phyloP scores from a whole-genome alignment of 2,329 filamentous ascomycete genomes.

The Aspergillus eucalypticola region DNA sequence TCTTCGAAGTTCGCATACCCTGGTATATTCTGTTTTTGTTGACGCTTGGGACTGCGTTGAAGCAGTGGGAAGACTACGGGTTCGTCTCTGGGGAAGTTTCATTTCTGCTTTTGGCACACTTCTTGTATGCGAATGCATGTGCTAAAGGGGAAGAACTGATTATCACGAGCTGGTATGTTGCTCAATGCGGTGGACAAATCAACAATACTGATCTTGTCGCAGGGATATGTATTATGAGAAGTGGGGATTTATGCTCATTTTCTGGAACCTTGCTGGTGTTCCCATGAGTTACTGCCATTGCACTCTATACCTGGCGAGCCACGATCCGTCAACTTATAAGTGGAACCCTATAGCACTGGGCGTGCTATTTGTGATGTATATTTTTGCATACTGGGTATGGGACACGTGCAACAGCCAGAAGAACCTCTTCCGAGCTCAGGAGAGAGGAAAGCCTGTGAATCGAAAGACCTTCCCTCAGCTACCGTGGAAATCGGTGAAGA shows the following conservation, averaged over 20 bases:
- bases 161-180: conserved; percentile 70
- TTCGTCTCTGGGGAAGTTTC: conserved; percentile 78
- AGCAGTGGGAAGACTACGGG: conserved; percentile 79
- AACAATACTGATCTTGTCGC: not conserved
- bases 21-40: conserved; percentile 88
- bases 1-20: conserved; percentile 89
- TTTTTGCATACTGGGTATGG: conserved; percentile 87
- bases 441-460: conserved; percentile 66
- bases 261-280: conserved; percentile 93
- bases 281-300: conserved; percentile 91
- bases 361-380: conserved; percentile 66
- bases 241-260: conserved; percentile 95
- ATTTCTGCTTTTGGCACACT: conserved; percentile 85
- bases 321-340: conserved; percentile 71
- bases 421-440: conserved; percentile 80
- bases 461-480: conserved; percentile 84
- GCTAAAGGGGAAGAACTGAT: conserved; percentile 89
- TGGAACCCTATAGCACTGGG: conserved; percentile 69
- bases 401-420: conserved; percentile 90
- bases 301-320: conserved; percentile 82
- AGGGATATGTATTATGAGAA: conserved; percentile 95
- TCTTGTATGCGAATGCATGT: conserved; percentile 87
- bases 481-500: conserved; percentile 77
- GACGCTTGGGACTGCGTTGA: conserved; percentile 69
- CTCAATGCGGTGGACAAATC: not conserved